Base-by-base conservation (phyloP, 2,329 filamentous ascomycete species). In the Hypoxylon sp. region DNA sequence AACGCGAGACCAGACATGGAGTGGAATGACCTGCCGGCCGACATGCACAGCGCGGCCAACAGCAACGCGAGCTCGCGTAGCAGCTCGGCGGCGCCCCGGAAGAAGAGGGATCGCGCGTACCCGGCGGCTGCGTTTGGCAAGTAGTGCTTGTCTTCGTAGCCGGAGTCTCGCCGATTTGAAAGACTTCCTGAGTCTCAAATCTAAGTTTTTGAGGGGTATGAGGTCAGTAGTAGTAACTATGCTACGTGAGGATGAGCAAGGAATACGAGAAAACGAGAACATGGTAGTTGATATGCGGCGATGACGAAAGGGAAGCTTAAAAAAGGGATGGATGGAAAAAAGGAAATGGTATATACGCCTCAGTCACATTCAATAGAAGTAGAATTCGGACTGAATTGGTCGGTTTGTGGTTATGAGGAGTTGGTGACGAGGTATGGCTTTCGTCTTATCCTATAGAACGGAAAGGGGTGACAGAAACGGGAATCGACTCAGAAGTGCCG, bases 11-110 rank as follows among this genome's bases (percentile, higher is more conserved):
- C 87, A 2, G 83, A 85, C 19, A 85, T 77, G 28, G 87, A 89
- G 72, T 90, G 87, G 87, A 90, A 90, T 75, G 87, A 90, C 71
- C 71, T 90, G 8, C 87, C 87, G 0, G 79, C 81, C 8, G 87
- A 89, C 53, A 88, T 89, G 85, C 69, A 72, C 54, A 75, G 76
- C 39, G 75, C 77, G 44, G 65, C 74, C 1, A 73, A 67, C 0
- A 83, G 82, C 2, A 76, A 75, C 19, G 74, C 81, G 1, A 87
- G 83, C 71, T 88, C 86, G 28, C 79, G 85, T 50, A 87, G 86
- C 72, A 87, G 82, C 74, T 86, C 83, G 1, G 75, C 79, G 2
- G 78, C 74, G 19, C 78, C 74, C 17, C 77, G 83, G 41, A 87
- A 85, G 77, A 88, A 86, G 81, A 84, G 81, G 68, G 86, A 89